phyloP scores from a whole-genome alignment of 1,139 yeast genomes.

The Diutina mesorugosa region DNA sequence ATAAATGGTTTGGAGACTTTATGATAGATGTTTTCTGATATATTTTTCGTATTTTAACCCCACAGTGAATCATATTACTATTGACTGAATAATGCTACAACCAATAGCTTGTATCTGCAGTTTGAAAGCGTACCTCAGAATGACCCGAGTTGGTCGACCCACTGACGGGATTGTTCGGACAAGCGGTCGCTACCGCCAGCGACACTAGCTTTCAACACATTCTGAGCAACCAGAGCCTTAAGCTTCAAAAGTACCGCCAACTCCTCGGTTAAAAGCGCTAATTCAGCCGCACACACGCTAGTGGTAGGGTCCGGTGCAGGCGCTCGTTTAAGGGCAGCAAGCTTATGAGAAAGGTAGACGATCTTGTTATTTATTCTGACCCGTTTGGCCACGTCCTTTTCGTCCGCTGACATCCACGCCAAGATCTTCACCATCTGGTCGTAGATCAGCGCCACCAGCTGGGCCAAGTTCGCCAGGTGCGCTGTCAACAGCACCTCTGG shows the following conservation, averaged over 20 bases:
- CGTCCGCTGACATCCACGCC: neutral
- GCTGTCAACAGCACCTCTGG: neutral
- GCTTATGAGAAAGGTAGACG: neutral
- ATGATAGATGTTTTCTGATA: no score
- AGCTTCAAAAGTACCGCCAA: neutral
- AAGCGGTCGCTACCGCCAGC: neutral
- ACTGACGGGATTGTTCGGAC: neutral
- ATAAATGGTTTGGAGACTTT: no score
- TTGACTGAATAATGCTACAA: no score
- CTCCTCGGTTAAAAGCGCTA: neutral
- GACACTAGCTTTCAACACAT: neutral
- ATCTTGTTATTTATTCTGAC: neutral
- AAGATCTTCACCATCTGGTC: neutral
- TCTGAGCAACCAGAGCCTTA: neutral
- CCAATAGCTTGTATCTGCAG: neutral
- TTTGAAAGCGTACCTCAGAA: neutral
- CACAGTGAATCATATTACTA: no score
- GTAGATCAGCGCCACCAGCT: constrained; percentile 1
- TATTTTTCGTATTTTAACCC: no score
- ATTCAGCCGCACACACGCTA: neutral
- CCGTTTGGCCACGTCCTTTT: neutral
- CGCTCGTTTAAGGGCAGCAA: neutral
- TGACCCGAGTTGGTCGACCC: neutral
- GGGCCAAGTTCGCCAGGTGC: neutral
- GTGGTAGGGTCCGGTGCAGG: neutral